A percentile compares a stretch with the other conserved stretches of the same genome.
These are phyloP conservation scores for Ampelocalamus luodianensis DNA, from an alignment of 176 grass and related monocot species.

Conservation along the genomic window DNA sequence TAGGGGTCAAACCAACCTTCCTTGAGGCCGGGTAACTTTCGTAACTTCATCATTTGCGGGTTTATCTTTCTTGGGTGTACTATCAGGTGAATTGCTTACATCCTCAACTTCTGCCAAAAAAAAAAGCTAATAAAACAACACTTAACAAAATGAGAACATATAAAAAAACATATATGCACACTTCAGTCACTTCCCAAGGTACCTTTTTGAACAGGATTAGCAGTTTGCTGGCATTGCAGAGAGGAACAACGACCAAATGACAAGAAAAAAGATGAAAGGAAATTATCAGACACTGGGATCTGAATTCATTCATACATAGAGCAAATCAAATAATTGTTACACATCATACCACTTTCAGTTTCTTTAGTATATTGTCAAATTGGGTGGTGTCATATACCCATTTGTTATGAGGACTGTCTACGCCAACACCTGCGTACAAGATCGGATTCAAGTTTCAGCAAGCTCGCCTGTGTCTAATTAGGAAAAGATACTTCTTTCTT, in stretches of 20 bases:
- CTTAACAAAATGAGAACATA: neutral
- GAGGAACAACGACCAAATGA: neutral
- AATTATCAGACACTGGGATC: conserved; percentile 29
- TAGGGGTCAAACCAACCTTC: conserved; percentile 62
- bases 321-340: conserved; percentile 17
- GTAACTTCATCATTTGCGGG: conserved; percentile 46
- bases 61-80: conserved; percentile 58
- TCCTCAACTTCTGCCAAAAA: conserved; percentile 49
- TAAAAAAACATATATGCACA: neutral
- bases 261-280: conserved; percentile 12
- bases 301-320: neutral
- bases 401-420: conserved; percentile 78
- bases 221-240: conserved; percentile 62
- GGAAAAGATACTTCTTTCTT: neutral
- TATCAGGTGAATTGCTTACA: conserved; percentile 46
- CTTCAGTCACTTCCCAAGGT: neutral
- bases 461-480: neutral
- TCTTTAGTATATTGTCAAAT: conserved; percentile 96
- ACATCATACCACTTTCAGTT: conserved; percentile 80
- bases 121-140: conserved; percentile 4
- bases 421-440: conserved; percentile 67
- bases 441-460: neutral
- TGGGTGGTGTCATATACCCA: conserved; percentile 90
- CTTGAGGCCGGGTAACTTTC: conserved; percentile 83
- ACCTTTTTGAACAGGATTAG: conserved; percentile 69